Percentiles rank a stretch among this genome's conserved stretches.
phyloP scores from a whole-genome alignment of 2,329 filamentous ascomycete species.

The Pseudohalonectria lignicola region DNA sequence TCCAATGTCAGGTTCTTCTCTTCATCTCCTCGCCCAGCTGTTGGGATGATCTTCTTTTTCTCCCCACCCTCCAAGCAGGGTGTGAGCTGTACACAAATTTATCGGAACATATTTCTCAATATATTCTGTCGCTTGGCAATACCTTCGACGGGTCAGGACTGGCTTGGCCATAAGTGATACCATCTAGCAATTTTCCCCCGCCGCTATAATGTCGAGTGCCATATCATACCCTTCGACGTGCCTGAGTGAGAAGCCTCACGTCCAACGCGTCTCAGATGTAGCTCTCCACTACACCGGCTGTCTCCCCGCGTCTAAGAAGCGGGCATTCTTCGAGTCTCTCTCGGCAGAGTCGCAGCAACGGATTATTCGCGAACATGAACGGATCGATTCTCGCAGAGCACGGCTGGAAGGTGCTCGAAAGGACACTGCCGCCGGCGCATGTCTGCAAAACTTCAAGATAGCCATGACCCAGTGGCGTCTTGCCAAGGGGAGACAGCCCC shows the following conservation, averaged over 20 bases:
- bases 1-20: too few relatives aligned
- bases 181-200: too few relatives aligned
- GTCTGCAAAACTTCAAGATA: not conserved
- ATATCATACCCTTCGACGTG: not conserved
- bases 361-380: not conserved
- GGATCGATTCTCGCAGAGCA: not conserved
- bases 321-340: not conserved
- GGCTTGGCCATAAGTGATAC: too few relatives aligned
- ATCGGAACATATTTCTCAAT: too few relatives aligned
- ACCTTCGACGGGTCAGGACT: not conserved
- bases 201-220: too few relatives aligned
- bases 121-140: too few relatives aligned
- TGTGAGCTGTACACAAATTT: too few relatives aligned
- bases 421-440: not conserved
- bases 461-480: not conserved
- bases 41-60: too few relatives aligned
- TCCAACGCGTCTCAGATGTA: not conserved
- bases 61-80: too few relatives aligned
- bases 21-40: too few relatives aligned
- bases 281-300: not conserved
- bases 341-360: not conserved
- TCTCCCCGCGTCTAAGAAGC: not conserved
- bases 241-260: not conserved
- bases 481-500: not conserved
- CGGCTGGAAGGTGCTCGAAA: not conserved